These are phyloP conservation scores for Teratosphaeriaceae sp. DNA, from an alignment of 2,329 filamentous ascomycete genomes.

Conservation along the genomic window DNA sequence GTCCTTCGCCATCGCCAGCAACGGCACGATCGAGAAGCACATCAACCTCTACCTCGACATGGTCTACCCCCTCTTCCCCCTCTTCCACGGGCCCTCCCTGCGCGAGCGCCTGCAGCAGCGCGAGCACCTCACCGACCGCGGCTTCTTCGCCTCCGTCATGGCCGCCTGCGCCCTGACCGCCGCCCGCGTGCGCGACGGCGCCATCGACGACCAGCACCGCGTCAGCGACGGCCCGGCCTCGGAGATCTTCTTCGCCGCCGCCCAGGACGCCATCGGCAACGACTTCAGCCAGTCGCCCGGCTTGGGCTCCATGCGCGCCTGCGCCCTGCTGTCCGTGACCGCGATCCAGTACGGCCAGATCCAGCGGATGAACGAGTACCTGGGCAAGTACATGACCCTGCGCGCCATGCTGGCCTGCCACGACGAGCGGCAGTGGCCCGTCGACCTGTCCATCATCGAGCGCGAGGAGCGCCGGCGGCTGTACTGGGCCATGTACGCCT, in stretches of 20 bases:
- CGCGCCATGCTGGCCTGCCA: slow-evolving; percentile 43
- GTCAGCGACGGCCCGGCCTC: slow-evolving; percentile 27
- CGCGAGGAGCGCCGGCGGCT: slow-evolving; percentile 43
- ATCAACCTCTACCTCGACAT: slow-evolving; percentile 46
- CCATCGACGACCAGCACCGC: slow-evolving; percentile 27
- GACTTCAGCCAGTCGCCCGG: slow-evolving; percentile 28
- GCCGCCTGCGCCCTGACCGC: slow-evolving; percentile 45
- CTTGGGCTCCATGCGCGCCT: slow-evolving; percentile 40
- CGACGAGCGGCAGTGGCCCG: slow-evolving; percentile 49
- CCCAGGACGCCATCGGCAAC: slow-evolving; percentile 32
- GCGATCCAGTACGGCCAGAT: slow-evolving; percentile 47
- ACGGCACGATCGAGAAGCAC: slow-evolving; percentile 33
- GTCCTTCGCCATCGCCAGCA: slow-evolving; percentile 35
- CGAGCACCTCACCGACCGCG: slow-evolving; percentile 37
- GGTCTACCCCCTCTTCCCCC: slow-evolving; percentile 49
- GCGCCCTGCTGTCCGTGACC: slow-evolving; percentile 44
- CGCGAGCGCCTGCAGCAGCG: slow-evolving; percentile 33
- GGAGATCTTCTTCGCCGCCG: slow-evolving; percentile 39
- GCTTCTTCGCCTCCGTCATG: slow-evolving; percentile 46
- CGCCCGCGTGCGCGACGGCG: slow-evolving; percentile 44
- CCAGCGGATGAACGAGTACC: slow-evolving; percentile 43
- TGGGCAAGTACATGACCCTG: slow-evolving; percentile 47
- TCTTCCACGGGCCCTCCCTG: slow-evolving; percentile 44
- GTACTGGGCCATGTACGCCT: slow-evolving; percentile 52
- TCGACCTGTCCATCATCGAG: slow-evolving; percentile 38